phyloP scores from a whole-genome alignment of 2,329 filamentous ascomycete species.

The Exophiala bonariae region DNA sequence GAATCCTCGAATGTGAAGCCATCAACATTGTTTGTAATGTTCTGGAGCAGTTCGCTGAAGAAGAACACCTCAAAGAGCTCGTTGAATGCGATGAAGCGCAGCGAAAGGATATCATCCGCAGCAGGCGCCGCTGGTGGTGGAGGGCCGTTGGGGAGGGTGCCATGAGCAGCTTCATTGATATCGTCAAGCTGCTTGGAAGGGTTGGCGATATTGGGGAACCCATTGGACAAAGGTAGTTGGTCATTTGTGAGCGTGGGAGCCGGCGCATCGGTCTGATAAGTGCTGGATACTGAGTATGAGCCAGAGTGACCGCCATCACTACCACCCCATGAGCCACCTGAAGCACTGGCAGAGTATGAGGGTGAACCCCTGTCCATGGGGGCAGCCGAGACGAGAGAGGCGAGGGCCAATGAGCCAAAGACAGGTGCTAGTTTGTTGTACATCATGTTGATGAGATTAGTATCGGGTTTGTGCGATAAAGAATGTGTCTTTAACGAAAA shows the following conservation, averaged over 20 bases:
- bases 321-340: background rate
- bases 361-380: constrained; percentile 16
- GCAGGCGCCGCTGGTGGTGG: constrained; percentile 56
- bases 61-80: constrained; percentile 72
- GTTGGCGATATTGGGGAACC: constrained; percentile 58
- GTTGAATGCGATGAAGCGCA: constrained; percentile 69
- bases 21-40: constrained; percentile 54
- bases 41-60: constrained; percentile 64
- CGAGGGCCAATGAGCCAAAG: constrained; percentile 18
- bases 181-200: constrained; percentile 49
- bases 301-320: no score
- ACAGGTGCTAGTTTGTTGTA: constrained; percentile 15
- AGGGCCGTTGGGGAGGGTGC: constrained; percentile 60
- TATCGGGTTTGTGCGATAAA: constrained; percentile 6
- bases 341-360: no score
- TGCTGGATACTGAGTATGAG: background rate
- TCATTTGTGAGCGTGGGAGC: no score
- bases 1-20: constrained; percentile 54
- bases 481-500: constrained; percentile 16
- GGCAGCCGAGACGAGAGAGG: constrained; percentile 19
- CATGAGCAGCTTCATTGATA: constrained; percentile 59
- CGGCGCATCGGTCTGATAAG: no score
- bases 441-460: constrained; percentile 15
- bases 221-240: constrained; percentile 39
- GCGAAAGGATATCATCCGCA: constrained; percentile 48